A percentile compares a stretch with the other conserved stretches of the same genome.
Evolutionary conservation across 768 basidiomycete species (phyloP).

Genomic region (Leccinum disarticulatum): DNA sequence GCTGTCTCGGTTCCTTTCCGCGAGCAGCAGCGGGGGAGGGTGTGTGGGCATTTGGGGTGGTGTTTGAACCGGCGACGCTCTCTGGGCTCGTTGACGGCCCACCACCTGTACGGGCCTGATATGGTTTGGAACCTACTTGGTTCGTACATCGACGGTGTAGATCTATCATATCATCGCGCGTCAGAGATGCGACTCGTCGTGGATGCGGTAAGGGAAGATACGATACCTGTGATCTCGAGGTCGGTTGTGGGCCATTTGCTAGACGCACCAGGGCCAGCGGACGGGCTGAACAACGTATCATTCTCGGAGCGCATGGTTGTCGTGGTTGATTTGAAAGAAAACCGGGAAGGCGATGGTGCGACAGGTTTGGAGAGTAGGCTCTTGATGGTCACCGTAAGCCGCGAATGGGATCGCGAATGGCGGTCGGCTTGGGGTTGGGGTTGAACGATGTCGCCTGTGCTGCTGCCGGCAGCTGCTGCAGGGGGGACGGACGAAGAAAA

Average conservation of each 20-base stretch:
- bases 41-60: constrained; percentile 1
- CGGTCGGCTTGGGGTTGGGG: constrained; percentile 1
- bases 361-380: constrained; percentile 37
- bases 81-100: constrained; percentile 14
- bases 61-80: constrained; percentile 4
- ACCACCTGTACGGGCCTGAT: background rate
- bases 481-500: background rate
- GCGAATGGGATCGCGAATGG: constrained; percentile 16
- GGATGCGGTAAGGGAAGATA: background rate
- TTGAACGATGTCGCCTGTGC: background rate
- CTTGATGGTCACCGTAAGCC: constrained; percentile 33
- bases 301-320: constrained; percentile 8
- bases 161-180: constrained; percentile 2
- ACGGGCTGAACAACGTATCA: constrained; percentile 12
- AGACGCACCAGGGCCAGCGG: constrained; percentile 2
- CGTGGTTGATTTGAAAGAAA: constrained; percentile 19
- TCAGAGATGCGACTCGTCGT: background rate
- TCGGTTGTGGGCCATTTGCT: constrained; percentile 19
- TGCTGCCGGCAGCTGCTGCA: background rate
- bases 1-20: constrained; percentile 20
- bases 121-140: constrained; percentile 12
- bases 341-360: constrained; percentile 20
- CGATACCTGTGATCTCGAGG: constrained; percentile 19
- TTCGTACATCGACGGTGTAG: constrained; percentile 23
- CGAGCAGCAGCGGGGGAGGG: background rate